These are phyloP conservation scores for Talaromyces pinophilus DNA, from an alignment of 2,329 filamentous ascomycete genomes.

Conservation along the genomic window DNA sequence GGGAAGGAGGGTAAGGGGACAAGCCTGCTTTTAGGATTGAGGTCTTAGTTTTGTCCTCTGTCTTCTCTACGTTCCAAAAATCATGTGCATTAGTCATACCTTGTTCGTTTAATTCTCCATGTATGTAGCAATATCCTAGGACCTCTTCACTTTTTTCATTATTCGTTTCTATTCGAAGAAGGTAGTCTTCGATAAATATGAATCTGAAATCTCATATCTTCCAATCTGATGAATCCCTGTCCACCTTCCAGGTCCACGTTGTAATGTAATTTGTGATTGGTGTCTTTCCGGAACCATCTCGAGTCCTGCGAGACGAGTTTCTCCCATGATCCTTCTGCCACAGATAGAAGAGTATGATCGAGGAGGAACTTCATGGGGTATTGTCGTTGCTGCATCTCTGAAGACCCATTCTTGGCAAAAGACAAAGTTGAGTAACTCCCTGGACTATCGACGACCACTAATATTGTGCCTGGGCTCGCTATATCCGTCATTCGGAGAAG, in stretches of 20 bases:
- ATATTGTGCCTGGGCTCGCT: conserved; percentile 61
- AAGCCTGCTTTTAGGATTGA: conserved; percentile 67
- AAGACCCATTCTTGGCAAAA: conserved; percentile 57
- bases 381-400: conserved; percentile 47
- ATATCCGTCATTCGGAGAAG: conserved; percentile 67
- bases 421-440: conserved; percentile 87
- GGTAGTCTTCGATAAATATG: conserved; percentile 67
- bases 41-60: conserved; percentile 44
- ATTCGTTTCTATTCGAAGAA: background rate
- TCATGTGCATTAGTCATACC: conserved; percentile 22
- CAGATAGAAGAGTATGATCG: conserved; percentile 71
- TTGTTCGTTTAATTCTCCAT: conserved; percentile 20
- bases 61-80: conserved; percentile 28
- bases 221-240: conserved; percentile 76
- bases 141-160: conserved; percentile 23
- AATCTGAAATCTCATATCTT: conserved; percentile 94
- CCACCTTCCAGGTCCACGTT: conserved; percentile 60
- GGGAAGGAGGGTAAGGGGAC: conserved; percentile 60
- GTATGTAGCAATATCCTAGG: conserved; percentile 26
- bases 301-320: conserved; percentile 75
- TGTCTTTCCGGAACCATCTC: conserved; percentile 76
- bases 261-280: conserved; percentile 62
- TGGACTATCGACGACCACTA: conserved; percentile 89
- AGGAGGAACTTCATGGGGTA: conserved; percentile 96
- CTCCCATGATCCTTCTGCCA: conserved; percentile 62